Percentiles rank a stretch among this genome's conserved stretches.
These are phyloP conservation scores for Leccinum griseonigrum DNA, from an alignment of 1,284 basidiomycete species.

Conservation along the genomic window DNA sequence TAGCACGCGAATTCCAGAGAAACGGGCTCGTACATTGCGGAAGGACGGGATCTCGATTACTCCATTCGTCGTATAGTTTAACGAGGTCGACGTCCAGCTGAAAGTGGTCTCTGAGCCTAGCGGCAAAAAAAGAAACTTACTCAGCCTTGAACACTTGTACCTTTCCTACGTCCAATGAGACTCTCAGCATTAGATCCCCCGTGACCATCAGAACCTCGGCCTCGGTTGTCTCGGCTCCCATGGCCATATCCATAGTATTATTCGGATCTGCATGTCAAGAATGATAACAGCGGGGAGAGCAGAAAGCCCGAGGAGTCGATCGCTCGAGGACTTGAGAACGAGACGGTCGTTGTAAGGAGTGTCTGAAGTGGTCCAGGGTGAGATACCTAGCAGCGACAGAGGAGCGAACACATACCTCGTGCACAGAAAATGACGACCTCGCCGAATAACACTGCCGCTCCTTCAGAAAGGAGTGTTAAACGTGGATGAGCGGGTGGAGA, in stretches of 20 bases:
- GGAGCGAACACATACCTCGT: conserved; percentile 42
- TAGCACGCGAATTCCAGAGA: conserved; percentile 71
- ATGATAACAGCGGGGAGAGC: conserved; percentile 36
- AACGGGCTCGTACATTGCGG: conserved; percentile 56
- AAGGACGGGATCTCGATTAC: conserved; percentile 74
- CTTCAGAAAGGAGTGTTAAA: conserved; percentile 55
- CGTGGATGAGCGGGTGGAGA: conserved; percentile 69
- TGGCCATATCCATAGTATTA: conserved; percentile 8
- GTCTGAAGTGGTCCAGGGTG: conserved; percentile 39
- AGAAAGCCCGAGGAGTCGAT: conserved; percentile 70
- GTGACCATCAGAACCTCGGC: conserved; percentile 61
- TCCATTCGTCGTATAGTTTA: conserved; percentile 82
- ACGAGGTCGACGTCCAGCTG: conserved; percentile 78
- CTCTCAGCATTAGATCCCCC: conserved; percentile 65
- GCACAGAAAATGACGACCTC: conserved; percentile 72
- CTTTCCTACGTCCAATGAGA: conserved; percentile 56
- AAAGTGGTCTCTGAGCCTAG: conserved; percentile 88
- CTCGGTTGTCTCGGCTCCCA: conserved; percentile 34
- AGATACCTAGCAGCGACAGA: neutral
- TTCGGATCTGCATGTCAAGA: conserved; percentile 24
- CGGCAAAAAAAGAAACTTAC: conserved; percentile 38
- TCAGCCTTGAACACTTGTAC: conserved; percentile 56
- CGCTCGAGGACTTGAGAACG: conserved; percentile 62
- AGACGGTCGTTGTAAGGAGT: conserved; percentile 70
- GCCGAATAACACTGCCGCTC: conserved; percentile 65